Base-by-base conservation (phyloP, 2,329 filamentous ascomycete species). In the Fusarium heterosporum region DNA sequence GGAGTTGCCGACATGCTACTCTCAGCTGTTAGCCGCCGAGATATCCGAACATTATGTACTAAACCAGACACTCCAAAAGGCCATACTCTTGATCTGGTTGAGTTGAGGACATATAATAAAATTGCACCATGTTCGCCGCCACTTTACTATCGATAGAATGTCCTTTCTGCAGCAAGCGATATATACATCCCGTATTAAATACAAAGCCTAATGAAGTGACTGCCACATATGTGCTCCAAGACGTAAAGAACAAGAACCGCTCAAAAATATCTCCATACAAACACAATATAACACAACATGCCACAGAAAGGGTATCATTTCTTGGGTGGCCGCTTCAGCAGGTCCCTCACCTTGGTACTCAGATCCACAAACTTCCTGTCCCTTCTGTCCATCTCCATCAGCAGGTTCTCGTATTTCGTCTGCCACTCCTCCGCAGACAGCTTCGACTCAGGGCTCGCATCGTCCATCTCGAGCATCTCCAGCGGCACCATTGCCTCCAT, bases 371-470 rank as follows among this genome's bases (percentile, higher is more conserved):
- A 75, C 68, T 84, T 82, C 68, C 83, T 83, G 69, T 90, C 87
- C 60, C 84, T 83, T 59, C 86, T 84, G 72, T 83, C 83, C 70
- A 91, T 82, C 63, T 84, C 82, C 40, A 84, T 84, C 72, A 90
- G 83, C 68, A 91, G 79, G 54, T 87, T 83, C 41, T 78, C 79
- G 66, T 89, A 88, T 61, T 81, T 85, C 46, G 75, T 75, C 73
- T 85, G 82, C 85, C 85, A 86, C 47, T 80, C 76, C 39, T 77
- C 79, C 4, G 78, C 78, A 7, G 75, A 73, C 42, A 79, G 62
- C 32, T 55, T 51, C 7, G 62, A 66, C 17, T 69, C 73, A 4
- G 48, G 55, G 9, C 58, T 52, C 7, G 42, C 54, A 26, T 57
- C 72, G 53, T 65, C 70, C 25, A 72, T 76, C 69, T 76, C 80